Percentiles rank a stretch among this genome's conserved stretches.
Conservation (phyloP, 2,329 filamentous ascomycete species). For the Penicillium capsulatum region DNA sequence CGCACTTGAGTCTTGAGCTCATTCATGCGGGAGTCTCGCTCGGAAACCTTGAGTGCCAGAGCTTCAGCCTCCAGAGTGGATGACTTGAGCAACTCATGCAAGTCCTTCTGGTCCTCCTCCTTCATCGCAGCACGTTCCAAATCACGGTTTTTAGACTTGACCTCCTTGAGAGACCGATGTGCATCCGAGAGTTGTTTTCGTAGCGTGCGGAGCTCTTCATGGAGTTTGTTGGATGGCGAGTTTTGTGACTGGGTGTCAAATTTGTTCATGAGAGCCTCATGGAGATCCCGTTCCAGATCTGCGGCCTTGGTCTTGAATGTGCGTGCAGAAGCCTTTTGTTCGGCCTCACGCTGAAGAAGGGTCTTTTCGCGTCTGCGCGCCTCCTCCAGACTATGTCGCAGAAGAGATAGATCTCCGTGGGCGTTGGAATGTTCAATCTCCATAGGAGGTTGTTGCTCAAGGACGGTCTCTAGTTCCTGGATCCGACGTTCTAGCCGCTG, state of each 20-base stretch:
- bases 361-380: conserved; percentile 64
- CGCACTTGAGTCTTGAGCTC: conserved; percentile 59
- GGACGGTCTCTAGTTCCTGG: conserved; percentile 48
- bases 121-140: conserved; percentile 49
- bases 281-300: conserved; percentile 63
- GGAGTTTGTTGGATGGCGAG: conserved; percentile 41
- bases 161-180: conserved; percentile 58
- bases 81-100: conserved; percentile 47
- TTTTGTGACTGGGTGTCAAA: conserved; percentile 53
- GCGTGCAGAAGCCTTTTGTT: conserved; percentile 60
- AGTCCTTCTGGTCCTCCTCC: conserved; percentile 42
- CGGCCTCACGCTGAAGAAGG: conserved; percentile 60
- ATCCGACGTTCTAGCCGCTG: conserved; percentile 60
- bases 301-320: conserved; percentile 61
- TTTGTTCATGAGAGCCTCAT: conserved; percentile 55
- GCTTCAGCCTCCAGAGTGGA: conserved; percentile 54
- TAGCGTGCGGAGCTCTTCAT: conserved; percentile 55
- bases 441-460: conserved; percentile 52
- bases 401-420: conserved; percentile 52
- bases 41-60: conserved; percentile 67
- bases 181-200: conserved; percentile 59
- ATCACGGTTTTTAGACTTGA: conserved; percentile 48
- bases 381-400: conserved; percentile 60
- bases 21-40: conserved; percentile 64
- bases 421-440: conserved; percentile 33